A percentile compares a stretch with the other conserved stretches of the same genome.
Conservation (phyloP, 352 stramenopile species). For the Peronosclerospora sorghi region DNA sequence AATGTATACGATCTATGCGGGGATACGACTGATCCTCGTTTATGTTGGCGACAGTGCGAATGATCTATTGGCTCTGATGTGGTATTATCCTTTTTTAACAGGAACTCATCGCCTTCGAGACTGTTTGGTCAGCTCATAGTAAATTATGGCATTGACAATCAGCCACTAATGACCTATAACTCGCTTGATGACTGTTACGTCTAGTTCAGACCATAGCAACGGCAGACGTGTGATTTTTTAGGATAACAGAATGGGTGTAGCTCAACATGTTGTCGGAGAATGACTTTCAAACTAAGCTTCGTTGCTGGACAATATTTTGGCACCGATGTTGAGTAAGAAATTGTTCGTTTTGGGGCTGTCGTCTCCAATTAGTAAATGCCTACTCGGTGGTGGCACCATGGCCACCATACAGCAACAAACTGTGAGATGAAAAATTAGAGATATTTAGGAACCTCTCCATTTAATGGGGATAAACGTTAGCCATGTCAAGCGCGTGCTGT, state of each 20-base stretch:
- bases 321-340: too few relatives aligned
- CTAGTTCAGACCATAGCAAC: background rate
- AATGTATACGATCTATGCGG: slow-evolving; percentile 1
- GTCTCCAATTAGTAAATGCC: too few relatives aligned
- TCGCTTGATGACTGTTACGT: slow-evolving; percentile 15
- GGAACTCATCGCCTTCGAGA: slow-evolving; percentile 3
- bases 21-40: slow-evolving; percentile 11
- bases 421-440: too few relatives aligned
- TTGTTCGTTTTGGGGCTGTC: too few relatives aligned
- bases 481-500: too few relatives aligned
- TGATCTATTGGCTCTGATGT: slow-evolving; percentile 57
- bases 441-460: too few relatives aligned
- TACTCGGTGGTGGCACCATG: too few relatives aligned
- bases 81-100: slow-evolving; percentile 26
- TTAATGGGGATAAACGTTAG: too few relatives aligned
- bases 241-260: slow-evolving; percentile 14
- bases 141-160: slow-evolving; percentile 23
- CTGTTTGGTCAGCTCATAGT: slow-evolving; percentile 13
- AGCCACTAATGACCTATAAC: slow-evolving; percentile 10
- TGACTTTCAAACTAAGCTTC: too few relatives aligned
- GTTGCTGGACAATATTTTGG: too few relatives aligned
- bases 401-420: too few relatives aligned
- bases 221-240: slow-evolving; percentile 13
- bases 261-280: slow-evolving; percentile 1
- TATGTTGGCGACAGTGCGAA: slow-evolving; percentile 64